Conservation (phyloP, 176 grass and related monocot species). For the Juncus effusus region DNA sequence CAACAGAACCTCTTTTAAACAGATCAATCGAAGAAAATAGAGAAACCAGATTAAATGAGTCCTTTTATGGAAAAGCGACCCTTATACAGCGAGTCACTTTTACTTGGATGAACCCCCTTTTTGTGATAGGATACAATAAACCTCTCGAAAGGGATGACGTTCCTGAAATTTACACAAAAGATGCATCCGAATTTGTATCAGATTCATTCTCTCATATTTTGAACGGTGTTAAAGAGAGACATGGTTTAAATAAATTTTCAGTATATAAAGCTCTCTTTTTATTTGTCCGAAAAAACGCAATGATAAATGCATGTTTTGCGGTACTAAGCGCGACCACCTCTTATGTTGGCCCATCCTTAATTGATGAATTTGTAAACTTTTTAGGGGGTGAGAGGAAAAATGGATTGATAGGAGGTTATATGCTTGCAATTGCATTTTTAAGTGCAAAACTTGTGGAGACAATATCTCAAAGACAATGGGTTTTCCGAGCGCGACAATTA, state of each 20-base stretch:
- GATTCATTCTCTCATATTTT: conserved; percentile 62
- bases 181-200: conserved; percentile 52
- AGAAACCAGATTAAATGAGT: conserved; percentile 34
- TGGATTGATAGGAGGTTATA: conserved; percentile 63
- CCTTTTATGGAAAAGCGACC: conserved; percentile 58
- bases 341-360: conserved; percentile 91
- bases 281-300: conserved; percentile 66
- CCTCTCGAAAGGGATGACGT: conserved; percentile 77
- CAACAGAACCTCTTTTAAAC: conserved; percentile 62
- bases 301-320: conserved; percentile 78
- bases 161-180: conserved; percentile 67
- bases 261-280: conserved; percentile 78
- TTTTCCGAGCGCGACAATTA: conserved; percentile 77
- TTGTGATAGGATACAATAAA: conserved; percentile 70
- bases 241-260: conserved; percentile 53
- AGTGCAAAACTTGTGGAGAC: conserved; percentile 88
- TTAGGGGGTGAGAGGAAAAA: conserved; percentile 64
- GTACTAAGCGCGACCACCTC: conserved; percentile 65
- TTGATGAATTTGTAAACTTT: conserved; percentile 78
- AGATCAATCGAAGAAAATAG: conserved; percentile 42
- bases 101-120: conserved; percentile 88
- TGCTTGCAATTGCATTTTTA: conserved; percentile 62
- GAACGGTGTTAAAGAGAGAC: conserved; percentile 43
- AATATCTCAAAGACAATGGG: conserved; percentile 67
- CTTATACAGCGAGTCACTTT: conserved; percentile 70